Base-by-base conservation (phyloP, 2,329 filamentous ascomycete species). In the Fusarium sp. region DNA sequence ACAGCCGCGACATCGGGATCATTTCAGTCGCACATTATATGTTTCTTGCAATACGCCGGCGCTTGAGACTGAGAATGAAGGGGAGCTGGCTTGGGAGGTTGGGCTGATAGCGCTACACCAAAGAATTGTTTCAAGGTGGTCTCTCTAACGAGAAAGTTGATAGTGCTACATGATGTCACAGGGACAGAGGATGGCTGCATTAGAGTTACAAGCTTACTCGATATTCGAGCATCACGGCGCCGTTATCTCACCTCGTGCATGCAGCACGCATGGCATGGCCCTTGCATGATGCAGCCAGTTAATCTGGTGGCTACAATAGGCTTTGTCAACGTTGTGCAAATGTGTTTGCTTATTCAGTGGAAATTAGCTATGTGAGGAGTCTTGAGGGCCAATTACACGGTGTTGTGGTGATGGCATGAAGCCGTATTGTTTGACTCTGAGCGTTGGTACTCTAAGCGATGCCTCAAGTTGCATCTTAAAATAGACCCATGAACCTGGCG, bases 11-110 rank as follows among this genome's bases (percentile, higher is more conserved):
- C 61, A 52, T 54, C 35, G 40, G 35, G n/a, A 37, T 15, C 35
- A 47, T 54, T 27, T 40, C 33, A 22, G 32, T 17, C 17, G 14
- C 52, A 58, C 57, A 38, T 71, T 63, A 63, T 47, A 66, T 66
- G 61, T 66, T n/a, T 33, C n/a, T 54, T 35, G 52, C 43, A 60
- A 7, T 10, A 47, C 56, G 11, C 27, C 11, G 43, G 35, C 25
- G 25, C 37, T 10, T 8, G 15, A 58, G 11, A 14, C 20, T 60
- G 12, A 59, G 32, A 20, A 56, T 45, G n/a, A 35, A 52, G 14
- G 32, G 30, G 33, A 52, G 47, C 68, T 63, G 11, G 37, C 33
- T 33, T 56, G 57, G 12, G 27, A 30, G 27, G 32, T 52, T 65
- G 43, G 56, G 10, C 32, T 50, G 62, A 35, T 40, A 62, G 57